Percentiles rank a stretch among this genome's conserved stretches.
phyloP scores from a whole-genome alignment of 1,284 basidiomycete genomes.

The Trichosporon sp. region DNA sequence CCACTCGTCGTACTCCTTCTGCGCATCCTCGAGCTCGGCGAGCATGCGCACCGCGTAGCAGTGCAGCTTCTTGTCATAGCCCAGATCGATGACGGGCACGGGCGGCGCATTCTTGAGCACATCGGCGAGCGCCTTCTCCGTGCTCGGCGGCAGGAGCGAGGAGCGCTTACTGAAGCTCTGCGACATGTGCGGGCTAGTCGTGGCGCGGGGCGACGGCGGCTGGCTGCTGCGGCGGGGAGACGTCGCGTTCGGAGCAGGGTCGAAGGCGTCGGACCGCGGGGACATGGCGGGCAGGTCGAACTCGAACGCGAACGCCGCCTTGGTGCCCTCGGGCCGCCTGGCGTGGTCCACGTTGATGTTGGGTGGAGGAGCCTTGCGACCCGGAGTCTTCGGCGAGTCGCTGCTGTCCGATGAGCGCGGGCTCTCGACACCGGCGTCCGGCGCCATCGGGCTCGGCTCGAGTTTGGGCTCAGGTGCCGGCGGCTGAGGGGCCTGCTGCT shows the following conservation, averaged over 20 bases:
- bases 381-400: background rate
- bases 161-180: conserved; percentile 55
- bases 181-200: conserved; percentile 54
- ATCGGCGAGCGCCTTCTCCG: conserved; percentile 48
- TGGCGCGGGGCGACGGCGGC: conserved; percentile 44
- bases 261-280: conserved; percentile 56
- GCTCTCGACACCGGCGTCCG: conserved; percentile 22
- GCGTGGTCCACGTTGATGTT: conserved; percentile 39
- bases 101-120: conserved; percentile 29
- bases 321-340: conserved; percentile 20
- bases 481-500: background rate
- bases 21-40: conserved; percentile 59
- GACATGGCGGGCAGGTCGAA: conserved; percentile 57
- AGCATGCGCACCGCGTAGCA: conserved; percentile 59
- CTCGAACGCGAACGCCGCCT: conserved; percentile 48
- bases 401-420: conserved; percentile 19
- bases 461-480: conserved; percentile 7
- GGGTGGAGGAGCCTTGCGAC: conserved; percentile 45
- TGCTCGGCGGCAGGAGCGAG: conserved; percentile 52
- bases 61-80: conserved; percentile 53
- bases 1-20: conserved; percentile 59
- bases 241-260: conserved; percentile 33
- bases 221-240: conserved; percentile 36
- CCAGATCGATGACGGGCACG: conserved; percentile 23
- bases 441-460: conserved; percentile 28